Base-by-base conservation (phyloP, 768 basidiomycete species). In the Calvatia gigantea region DNA sequence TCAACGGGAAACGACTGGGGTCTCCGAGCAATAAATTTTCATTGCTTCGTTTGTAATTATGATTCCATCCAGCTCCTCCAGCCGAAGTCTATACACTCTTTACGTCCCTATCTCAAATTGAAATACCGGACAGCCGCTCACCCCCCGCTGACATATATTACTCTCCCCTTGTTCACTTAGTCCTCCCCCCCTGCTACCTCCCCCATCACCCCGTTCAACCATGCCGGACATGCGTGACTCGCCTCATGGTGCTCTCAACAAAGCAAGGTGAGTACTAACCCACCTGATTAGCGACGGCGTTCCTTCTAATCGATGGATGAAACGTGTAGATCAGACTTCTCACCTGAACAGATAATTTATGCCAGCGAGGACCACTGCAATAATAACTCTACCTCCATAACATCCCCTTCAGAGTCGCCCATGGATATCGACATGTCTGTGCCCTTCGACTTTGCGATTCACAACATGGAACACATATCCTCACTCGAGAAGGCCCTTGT, bases 401-500 rank as follows among this genome's bases (percentile, higher is more conserved):
- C 43, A 14, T 19, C 54, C 19, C 23, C 45, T 8, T n/a, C 44
- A 32, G 41, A 53, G 21, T 39, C 35, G 25, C 54, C 54, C 35
- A 46, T 55, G 54, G 54, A 59, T 23, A 49, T 51, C 49, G 41
- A 47, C 54, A 35, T 56, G 48, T 27, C 59, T 2, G 21, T 52
- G n/a, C 29, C 56, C n/a, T 49, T 41, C 6, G 54, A 61, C 29
- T 41, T 43, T 31, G 47, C 59, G 43, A 23, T 61, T 23, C 61
- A 53, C 45, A 64, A 59, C 49, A 58, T 66, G 15, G 66, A 69
- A 54, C 65, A 61, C 50, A 69, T 70, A 25, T 62, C 64, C 21
- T 59, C 60, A 9, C 67, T 70, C 25, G 69, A 70, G 44, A 64
- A 60, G 3, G 51, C 64, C 42, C 54, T 70, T 17, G 69, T 70